Evolutionary conservation across 345 rosid species (phyloP).

Genomic region (Odontarrhena argentea): DNA sequence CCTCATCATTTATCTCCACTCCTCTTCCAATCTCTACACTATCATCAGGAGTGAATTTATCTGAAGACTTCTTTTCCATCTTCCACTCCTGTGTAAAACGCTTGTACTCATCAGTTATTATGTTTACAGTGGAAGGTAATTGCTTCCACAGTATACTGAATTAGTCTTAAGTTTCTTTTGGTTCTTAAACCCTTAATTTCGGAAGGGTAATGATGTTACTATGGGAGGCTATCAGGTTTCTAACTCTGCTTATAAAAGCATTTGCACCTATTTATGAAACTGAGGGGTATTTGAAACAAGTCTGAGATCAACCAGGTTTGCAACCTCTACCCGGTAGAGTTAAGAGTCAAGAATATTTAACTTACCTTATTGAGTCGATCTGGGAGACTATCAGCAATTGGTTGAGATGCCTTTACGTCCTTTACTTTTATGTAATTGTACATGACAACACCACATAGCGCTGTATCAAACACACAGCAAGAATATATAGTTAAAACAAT

Average conservation of each 20-base stretch:
- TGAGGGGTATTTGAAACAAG: slow-evolving; percentile 20
- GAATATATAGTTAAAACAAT: not conserved
- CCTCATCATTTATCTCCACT: slow-evolving; percentile 65
- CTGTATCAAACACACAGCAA: slow-evolving; percentile 45
- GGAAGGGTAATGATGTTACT: not conserved
- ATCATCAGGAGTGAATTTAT: slow-evolving; percentile 57
- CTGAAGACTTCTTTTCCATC: slow-evolving; percentile 92
- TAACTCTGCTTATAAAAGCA: not conserved
- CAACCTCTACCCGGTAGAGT: slow-evolving; percentile 1
- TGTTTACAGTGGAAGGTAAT: not conserved
- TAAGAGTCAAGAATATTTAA: slow-evolving; percentile 26
- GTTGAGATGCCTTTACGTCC: slow-evolving; percentile 75
- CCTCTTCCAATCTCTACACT: slow-evolving; percentile 47
- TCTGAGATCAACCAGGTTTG: slow-evolving; percentile 1
- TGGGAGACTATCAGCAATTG: slow-evolving; percentile 60
- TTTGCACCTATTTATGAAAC: slow-evolving; percentile 4
- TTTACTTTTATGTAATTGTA: slow-evolving; percentile 83
- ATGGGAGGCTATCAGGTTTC: slow-evolving; percentile 5
- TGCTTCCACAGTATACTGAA: not conserved
- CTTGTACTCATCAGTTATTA: slow-evolving; percentile 24
- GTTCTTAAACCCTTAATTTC: no score
- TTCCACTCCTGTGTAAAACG: slow-evolving; percentile 70
- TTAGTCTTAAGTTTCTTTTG: not conserved
- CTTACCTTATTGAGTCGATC: slow-evolving; percentile 85
- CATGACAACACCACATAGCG: slow-evolving; percentile 93